phyloP scores from a whole-genome alignment of 441 rosid genomes.

The Eutrema salsugineum region DNA sequence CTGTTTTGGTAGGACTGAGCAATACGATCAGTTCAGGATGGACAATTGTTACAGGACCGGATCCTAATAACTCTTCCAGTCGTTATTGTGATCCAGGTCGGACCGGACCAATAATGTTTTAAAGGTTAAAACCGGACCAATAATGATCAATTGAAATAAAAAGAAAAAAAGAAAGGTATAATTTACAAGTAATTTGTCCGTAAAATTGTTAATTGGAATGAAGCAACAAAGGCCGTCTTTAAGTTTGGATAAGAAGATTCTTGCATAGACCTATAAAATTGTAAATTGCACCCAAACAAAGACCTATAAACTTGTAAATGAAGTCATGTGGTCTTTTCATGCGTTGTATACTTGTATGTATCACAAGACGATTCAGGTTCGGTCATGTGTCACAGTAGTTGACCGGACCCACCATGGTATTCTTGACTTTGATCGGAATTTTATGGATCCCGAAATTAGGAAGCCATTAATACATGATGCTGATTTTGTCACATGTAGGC shows the following conservation, averaged over 20 bases:
- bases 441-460: not conserved
- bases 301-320: too few relatives aligned
- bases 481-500: not conserved
- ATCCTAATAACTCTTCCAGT: not conserved
- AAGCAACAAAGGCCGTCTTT: not conserved
- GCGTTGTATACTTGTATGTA: not conserved
- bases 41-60: not conserved
- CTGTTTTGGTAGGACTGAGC: not conserved
- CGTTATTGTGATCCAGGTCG: too few relatives aligned
- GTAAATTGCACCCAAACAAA: too few relatives aligned
- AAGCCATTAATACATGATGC: conserved; percentile 1
- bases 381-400: conserved; percentile 21
- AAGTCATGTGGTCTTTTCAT: not conserved
- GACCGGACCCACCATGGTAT: conserved; percentile 20
- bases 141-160: not conserved
- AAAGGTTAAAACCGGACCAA: too few relatives aligned
- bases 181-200: not conserved
- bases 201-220: not conserved
- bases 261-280: too few relatives aligned
- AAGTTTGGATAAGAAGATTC: not conserved
- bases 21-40: not conserved
- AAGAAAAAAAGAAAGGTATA: too few relatives aligned
- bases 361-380: conserved; percentile 17
- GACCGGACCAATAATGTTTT: too few relatives aligned
- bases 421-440: not conserved